A percentile compares a stretch with the other conserved stretches of the same genome.
Evolutionary conservation across 2,329 filamentous ascomycete genomes (phyloP).

Genomic region (Cryphonectria parasitica): DNA sequence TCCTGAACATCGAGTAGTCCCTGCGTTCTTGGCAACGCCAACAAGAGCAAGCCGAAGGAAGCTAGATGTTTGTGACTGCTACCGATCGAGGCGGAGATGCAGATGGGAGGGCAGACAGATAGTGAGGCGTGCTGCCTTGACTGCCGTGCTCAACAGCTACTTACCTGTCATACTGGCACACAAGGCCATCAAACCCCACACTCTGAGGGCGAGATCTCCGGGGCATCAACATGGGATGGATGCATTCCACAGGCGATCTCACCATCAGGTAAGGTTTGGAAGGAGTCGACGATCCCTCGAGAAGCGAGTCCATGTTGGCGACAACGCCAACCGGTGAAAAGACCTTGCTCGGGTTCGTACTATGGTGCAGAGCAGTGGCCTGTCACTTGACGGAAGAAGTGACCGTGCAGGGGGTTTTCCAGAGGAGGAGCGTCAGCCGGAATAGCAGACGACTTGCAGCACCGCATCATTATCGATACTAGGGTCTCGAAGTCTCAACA

Average conservation of each 20-base stretch:
- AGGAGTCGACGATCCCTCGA: neutral
- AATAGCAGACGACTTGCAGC: neutral
- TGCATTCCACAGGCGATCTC: neutral
- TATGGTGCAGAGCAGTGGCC: neutral
- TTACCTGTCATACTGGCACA: neutral
- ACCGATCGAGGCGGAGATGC: neutral
- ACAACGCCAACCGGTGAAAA: neutral
- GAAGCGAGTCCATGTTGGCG: neutral
- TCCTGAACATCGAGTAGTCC: conserved; percentile 7
- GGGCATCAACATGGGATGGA: neutral
- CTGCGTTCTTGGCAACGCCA: neutral
- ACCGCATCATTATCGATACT: neutral
- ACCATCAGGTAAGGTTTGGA: neutral
- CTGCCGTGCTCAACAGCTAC: neutral
- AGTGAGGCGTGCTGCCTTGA: neutral
- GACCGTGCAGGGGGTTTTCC: neutral
- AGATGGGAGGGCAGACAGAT: too few species aligned
- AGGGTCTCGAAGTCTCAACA: neutral
- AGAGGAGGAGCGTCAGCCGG: neutral
- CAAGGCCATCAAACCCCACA: neutral
- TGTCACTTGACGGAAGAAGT: neutral
- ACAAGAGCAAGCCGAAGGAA: neutral
- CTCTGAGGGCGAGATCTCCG: neutral
- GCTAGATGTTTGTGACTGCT: neutral
- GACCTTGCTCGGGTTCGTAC: neutral